Base-by-base conservation (phyloP, 2,329 filamentous ascomycete species). In the Phialophora tarda region DNA sequence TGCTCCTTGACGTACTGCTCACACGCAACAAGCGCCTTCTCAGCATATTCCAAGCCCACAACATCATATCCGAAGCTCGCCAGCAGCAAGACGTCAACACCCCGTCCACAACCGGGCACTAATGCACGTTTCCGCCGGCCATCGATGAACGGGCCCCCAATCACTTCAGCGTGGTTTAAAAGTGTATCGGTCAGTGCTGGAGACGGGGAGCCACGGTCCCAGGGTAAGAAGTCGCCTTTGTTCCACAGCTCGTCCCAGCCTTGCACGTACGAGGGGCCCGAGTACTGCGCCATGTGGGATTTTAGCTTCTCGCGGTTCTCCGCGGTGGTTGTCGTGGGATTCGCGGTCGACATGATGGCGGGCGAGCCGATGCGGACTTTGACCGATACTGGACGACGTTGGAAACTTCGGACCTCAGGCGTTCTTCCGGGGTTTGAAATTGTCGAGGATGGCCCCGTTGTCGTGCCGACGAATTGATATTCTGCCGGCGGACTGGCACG, bases 51-150 rank as follows among this genome's bases (percentile, higher is more conserved):
- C 1, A 96, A 78, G 0, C 91, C 93, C 73, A 86, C 88, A 1
- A 88, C 87, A 77, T 96, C 89, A 75, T 91, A 95, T 0, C 92
- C 92, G 74, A 89, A 86, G 10, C 86, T 86, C 58, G 88, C 86
- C 53, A 96, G 83, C 44, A 96, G 82, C 10, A 92, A 82, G 1
- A 92, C 90, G 78, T 96, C 93, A 74, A 95, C 90, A 4, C 92
- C 93, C 55, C 86, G 85, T 0, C 92, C 93, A 77, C 92, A 96
- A 4, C 92, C 92, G 0, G 92, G 91, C 0, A 96, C 89, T 8
- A 96, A 81, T 1, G 89, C 92, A 64, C 81, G 82, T 72, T 84
- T 85, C 62, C 79, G 74, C 47, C 34, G 65, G 71, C 26, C 72
- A 51, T 66, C 73, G 38, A 70, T 84, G 53, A 47, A 48, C 24